Base-by-base conservation (phyloP, 441 rosid genomes). In the Eugenia klotzschiana region DNA sequence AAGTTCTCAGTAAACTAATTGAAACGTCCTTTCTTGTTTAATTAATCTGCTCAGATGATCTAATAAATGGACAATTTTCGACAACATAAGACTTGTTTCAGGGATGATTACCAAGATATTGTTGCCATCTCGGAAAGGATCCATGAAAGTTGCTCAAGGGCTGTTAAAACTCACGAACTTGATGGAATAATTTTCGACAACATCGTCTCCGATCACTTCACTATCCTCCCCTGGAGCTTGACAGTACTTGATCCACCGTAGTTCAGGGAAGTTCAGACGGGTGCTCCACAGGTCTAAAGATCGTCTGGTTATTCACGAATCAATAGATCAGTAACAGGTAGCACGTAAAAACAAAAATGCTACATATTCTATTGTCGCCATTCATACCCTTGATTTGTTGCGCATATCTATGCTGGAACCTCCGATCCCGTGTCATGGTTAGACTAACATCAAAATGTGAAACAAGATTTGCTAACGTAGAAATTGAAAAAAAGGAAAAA, bases 261-360 rank as follows among this genome's bases (percentile, higher is more conserved):
- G 90, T 95, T 96, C 99, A 98, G 94, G 98, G 98, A 84, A 96
- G 98, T 90, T 96, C 98, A 49, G 98, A 95, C 26, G 98, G 98
- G 88, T 95, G 96, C 81, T 91, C 88, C 82, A 95, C 94, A 16
- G 98, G 98, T 91, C 92, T 93, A 82, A 94, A 81, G 80, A 95
- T 87, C 37, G 99, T 95, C 98, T 95, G 87, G 49, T 83, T 37
- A 4, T 43, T 27, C 69, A 52, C 46, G 22, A 53, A 84, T 72
- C 82, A 73, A 49, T 51, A 85, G 33, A 86, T 33, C 82, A 83
- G 26, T 79, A 46, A 55, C n/a, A 18, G 10, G 7, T 79, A 46
- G 58, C n/a, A 18, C 22, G 7, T 33, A 33, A 64, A 33, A 64
- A 33, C 46, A 33, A 9, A 33, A 64, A 4, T 11, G 3, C 25